Evolutionary conservation across 305 asterid species (phyloP), one percentile per base, ranked within the genome.

Genomic region (Fraxinus greggii): DNA sequence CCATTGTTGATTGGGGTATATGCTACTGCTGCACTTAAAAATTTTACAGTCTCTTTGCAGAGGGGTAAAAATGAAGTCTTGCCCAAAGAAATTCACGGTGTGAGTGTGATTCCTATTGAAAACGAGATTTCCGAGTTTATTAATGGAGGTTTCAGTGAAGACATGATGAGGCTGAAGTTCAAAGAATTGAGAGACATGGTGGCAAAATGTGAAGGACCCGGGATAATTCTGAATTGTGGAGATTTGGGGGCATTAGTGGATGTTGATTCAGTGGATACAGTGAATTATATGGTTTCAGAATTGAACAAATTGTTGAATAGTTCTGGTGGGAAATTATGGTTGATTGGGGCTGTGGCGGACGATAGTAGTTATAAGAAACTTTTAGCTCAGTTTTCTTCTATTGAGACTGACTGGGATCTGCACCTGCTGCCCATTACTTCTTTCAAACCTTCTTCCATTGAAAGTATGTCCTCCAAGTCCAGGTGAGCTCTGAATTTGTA

Each of bases 361-460:
- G 92, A 88, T 80, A 90, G 88, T 82, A 89, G 72, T 59, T 93
- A 89, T 67, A 89, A 83, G 86, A 92, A 87, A 89, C 86, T 92
- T n/a, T 69, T 90, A 33, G 88, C 88, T 79, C 88, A 85, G 81
- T 82, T 92, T 82, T 97, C 97, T 17, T 78, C 87, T 1, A 83
- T 90, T 61, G 97, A 89, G 83, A 86, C 77, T 74, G 97, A 94
- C 67, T 94, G 91, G 93, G 96, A 94, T 88, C 88, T 94, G 89
- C 88, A 94, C 78, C 84, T 93, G 83, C 82, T 93, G 80, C 97
- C 99, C 56, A 91, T 92, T 83, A 94, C 96, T 84, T 78, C 91
- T 59, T 83, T 88, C 29, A 80, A 72, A 8, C 75, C 84, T 77
- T 79, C 91, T 65, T 84, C 89, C 63, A 65, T 67, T 70, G 94